phyloP scores from a whole-genome alignment of 495 filamentous ascomycete genomes.

The Lasiosphaeria miniovina region DNA sequence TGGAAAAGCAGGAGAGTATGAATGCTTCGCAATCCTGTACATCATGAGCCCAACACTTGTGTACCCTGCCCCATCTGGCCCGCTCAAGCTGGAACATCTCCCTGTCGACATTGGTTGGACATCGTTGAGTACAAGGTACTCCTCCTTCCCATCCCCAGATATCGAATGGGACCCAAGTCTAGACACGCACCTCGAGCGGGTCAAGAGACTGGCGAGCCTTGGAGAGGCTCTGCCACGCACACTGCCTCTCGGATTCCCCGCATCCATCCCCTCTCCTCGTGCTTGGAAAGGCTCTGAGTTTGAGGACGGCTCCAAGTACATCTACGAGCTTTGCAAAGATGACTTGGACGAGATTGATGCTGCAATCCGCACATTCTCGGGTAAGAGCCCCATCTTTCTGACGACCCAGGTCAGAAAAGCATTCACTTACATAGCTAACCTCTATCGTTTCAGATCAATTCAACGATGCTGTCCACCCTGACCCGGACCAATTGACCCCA shows the following conservation, averaged over 20 bases:
- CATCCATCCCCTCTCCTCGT: background rate
- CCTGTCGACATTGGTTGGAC: background rate
- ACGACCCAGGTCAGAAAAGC: background rate
- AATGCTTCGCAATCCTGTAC: background rate
- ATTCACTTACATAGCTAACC: background rate
- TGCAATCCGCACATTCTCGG: background rate
- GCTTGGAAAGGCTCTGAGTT: slow-evolving; percentile 2
- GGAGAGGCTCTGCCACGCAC: background rate
- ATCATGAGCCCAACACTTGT: slow-evolving; percentile 6
- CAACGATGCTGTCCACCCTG: background rate
- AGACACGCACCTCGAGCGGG: background rate
- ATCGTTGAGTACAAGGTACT: background rate
- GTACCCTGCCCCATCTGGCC: background rate
- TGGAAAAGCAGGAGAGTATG: background rate
- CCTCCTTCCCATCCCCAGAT: background rate
- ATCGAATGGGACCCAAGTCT: slow-evolving; percentile 5
- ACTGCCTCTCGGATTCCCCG: background rate
- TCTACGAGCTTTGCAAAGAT: slow-evolving; percentile 1
- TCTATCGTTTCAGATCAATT: background rate
- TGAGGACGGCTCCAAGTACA: background rate
- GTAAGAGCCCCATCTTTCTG: background rate
- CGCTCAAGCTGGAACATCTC: background rate
- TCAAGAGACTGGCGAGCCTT: background rate
- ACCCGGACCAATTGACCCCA: slow-evolving; percentile 1
- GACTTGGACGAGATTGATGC: slow-evolving; percentile 1